Conservation (phyloP, 441 rosid genomes). For the Euphorbia schlechtendalii region DNA sequence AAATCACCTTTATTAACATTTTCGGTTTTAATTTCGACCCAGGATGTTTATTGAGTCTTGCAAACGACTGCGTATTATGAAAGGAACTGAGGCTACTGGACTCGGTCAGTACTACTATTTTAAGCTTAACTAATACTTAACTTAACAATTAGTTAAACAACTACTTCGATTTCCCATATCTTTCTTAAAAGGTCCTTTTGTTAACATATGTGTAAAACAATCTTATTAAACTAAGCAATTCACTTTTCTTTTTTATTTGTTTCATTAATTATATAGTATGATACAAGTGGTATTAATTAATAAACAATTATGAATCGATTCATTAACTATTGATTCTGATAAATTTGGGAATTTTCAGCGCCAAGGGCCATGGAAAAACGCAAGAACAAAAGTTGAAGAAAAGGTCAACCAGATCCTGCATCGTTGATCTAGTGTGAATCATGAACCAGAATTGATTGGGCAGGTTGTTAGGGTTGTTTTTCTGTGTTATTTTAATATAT, state of each 20-base stretch:
- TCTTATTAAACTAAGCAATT: not conserved
- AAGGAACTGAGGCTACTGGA: slow-evolving; percentile 49
- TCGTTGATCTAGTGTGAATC: slow-evolving; percentile 30
- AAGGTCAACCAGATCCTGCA: slow-evolving; percentile 27
- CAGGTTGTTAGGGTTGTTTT: slow-evolving; percentile 17
- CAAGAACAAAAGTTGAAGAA: slow-evolving; percentile 42
- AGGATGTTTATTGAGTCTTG: slow-evolving; percentile 62
- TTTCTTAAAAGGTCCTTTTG: too few relatives aligned
- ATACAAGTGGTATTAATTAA: too few relatives aligned
- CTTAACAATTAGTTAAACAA: too few relatives aligned
- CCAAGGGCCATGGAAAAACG: slow-evolving; percentile 56
- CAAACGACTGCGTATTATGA: slow-evolving; percentile 53
- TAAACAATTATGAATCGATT: too few relatives aligned
- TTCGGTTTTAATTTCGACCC: not conserved
- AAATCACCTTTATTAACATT: not conserved
- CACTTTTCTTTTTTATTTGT: not conserved
- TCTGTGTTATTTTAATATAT: not conserved
- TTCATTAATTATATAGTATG: not conserved
- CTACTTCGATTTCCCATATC: too few relatives aligned
- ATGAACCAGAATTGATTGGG: slow-evolving; percentile 6
- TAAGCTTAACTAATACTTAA: too few relatives aligned
- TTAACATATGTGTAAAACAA: too few relatives aligned
- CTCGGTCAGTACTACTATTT: slow-evolving; percentile 33
- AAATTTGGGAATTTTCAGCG: slow-evolving; percentile 25
- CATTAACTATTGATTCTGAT: too few relatives aligned